phyloP scores from a whole-genome alignment of 352 stramenopile species.

The Plasmopara halstedii region DNA sequence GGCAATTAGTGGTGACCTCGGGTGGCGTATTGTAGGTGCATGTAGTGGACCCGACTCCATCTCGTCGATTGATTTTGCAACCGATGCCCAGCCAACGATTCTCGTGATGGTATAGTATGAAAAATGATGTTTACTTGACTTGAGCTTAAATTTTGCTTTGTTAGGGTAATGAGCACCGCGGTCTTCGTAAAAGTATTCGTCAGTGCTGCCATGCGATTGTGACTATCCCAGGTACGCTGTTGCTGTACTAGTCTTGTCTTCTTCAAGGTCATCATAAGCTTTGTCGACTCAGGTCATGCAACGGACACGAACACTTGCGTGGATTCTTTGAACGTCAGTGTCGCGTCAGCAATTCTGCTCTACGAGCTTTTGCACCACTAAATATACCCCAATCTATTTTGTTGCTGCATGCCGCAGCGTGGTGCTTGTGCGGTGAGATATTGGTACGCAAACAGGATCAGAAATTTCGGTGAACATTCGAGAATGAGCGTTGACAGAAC shows the following conservation, averaged over 20 bases:
- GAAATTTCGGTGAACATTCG: conserved; percentile 29
- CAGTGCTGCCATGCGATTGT: conserved; percentile 70
- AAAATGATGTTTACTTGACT: background rate
- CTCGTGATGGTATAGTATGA: conserved; percentile 58
- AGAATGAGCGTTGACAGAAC: conserved; percentile 3
- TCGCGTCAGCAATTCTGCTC: conserved; percentile 65
- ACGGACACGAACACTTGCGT: conserved; percentile 56
- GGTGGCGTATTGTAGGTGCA: conserved; percentile 64
- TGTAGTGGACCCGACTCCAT: conserved; percentile 69
- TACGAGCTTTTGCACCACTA: conserved; percentile 75
- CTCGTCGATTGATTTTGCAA: conserved; percentile 41
- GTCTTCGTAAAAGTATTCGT: conserved; percentile 62
- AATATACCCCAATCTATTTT: conserved; percentile 2
- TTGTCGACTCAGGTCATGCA: conserved; percentile 23
- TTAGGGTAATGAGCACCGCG: conserved; percentile 73
- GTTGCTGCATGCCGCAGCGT: conserved; percentile 15
- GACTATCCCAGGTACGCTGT: conserved; percentile 53
- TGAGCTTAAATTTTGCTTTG: background rate
- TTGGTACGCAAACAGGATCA: background rate
- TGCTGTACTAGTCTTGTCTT: too few species aligned
- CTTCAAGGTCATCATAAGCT: background rate
- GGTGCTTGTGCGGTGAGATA: conserved; percentile 31
- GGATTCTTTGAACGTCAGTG: conserved; percentile 78
- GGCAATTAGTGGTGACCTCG: conserved; percentile 51
- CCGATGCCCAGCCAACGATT: conserved; percentile 48